These are phyloP conservation scores for Ogataea corticis DNA, from an alignment of 805 yeast genomes.

Conservation along the genomic window DNA sequence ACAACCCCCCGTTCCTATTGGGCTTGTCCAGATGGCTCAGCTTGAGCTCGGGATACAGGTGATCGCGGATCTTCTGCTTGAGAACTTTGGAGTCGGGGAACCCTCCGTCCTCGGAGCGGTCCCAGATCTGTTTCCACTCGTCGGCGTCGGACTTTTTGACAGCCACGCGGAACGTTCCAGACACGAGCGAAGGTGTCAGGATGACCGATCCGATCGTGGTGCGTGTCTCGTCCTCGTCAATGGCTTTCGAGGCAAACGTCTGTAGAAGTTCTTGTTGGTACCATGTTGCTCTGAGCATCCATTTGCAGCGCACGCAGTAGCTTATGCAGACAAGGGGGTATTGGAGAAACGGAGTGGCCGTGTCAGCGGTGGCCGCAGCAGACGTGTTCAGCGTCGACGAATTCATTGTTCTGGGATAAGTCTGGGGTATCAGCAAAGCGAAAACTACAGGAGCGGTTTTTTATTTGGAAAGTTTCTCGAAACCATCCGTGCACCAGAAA, in stretches of 20 bases:
- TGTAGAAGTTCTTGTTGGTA: conserved; percentile 81
- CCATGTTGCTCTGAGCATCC: conserved; percentile 91
- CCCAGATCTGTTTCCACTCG: conserved; percentile 52
- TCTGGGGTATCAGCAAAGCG: too few species aligned
- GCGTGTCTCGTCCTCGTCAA: conserved; percentile 37
- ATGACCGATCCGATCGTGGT: conserved; percentile 52
- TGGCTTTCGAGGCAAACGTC: conserved; percentile 52
- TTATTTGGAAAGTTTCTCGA: too few species aligned
- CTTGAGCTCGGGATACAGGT: conserved; percentile 50
- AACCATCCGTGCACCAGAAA: too few species aligned
- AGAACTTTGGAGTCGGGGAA: conserved; percentile 85
- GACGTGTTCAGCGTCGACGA: neutral
- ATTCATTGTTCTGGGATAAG: neutral
- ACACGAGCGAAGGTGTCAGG: conserved; percentile 43
- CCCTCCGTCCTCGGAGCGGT: conserved; percentile 62
- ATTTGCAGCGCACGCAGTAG: conserved; percentile 81
- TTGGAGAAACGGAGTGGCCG: neutral
- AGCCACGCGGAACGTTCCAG: conserved; percentile 63
- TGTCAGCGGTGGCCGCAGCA: neutral
- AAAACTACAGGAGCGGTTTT: too few species aligned
- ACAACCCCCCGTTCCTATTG: conserved; percentile 23
- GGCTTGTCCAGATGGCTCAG: conserved; percentile 67
- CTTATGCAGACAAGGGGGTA: conserved; percentile 67
- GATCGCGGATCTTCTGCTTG: conserved; percentile 64
- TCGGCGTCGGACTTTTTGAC: conserved; percentile 37